A percentile compares a stretch with the other conserved stretches of the same genome.
Evolutionary conservation across 441 rosid genomes (phyloP).

Genomic region (Euphorbia corollata): DNA sequence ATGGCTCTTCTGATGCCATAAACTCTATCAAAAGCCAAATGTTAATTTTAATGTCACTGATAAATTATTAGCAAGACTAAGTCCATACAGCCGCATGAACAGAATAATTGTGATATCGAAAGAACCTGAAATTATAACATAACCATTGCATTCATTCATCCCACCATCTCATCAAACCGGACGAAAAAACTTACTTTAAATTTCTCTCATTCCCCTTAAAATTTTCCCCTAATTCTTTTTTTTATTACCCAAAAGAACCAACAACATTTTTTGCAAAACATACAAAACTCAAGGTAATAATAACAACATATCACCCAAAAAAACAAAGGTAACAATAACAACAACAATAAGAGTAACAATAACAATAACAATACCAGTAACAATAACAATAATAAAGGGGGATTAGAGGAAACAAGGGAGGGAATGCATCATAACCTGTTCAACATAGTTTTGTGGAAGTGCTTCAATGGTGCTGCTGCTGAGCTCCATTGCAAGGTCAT

Average conservation of each 20-base stretch:
- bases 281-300: background rate
- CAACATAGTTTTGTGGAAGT: constrained; percentile 90
- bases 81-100: background rate
- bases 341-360: no score
- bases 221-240: background rate
- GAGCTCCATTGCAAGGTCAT: constrained; percentile 96
- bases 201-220: background rate
- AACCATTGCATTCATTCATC: background rate
- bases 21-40: no score
- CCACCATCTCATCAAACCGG: background rate
- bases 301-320: no score
- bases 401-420: background rate
- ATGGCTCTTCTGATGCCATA: no score
- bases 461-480: constrained; percentile 89
- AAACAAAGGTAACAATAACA: no score
- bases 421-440: constrained; percentile 50
- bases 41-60: no score
- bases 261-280: background rate
- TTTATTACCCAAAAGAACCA: background rate
- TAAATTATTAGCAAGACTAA: background rate
- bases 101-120: background rate
- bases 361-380: no score
- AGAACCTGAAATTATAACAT: background rate
- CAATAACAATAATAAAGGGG: background rate
- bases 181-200: background rate